Evolutionary conservation across 176 grass and related monocot genomes (phyloP), one percentile per base, ranked within the genome.

Genomic region (Typha latifolia): DNA sequence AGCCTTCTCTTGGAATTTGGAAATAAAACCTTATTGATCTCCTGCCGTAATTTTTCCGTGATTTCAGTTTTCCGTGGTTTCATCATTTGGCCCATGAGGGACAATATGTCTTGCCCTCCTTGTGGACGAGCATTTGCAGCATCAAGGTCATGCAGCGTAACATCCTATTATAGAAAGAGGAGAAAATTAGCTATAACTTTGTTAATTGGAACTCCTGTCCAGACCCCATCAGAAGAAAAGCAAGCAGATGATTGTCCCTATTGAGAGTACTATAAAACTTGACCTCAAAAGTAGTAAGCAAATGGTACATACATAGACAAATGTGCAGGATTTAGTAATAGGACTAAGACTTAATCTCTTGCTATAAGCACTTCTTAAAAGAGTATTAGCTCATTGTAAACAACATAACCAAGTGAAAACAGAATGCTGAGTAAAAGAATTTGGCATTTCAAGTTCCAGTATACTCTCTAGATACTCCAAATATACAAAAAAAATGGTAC

Each of bases 21-120:
- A 73, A 15, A 69, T 14, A 21, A 26, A 75, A 97, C 94, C 85
- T 93, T 93, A 66, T 97, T 97, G 34, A 97, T 97, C 72, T 97
- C 85, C 77, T 93, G 85, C 15, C 94, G 78, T 47, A 97, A 81
- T 76, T 97, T 97, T 51, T 90, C 94, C 5, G 89, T 93, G 66
- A 97, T 90, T 76, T 97, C 94, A 87, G 89, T 97, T 73, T 97
- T 97, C 16, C 85, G 69, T 66, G 94, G 81, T 21, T 87, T 97
- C 89, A 97, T 99, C 86, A 99, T 97, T 71, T 90, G 89, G 0
- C 94, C 94, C 89, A 97, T 97, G 66, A 97, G 83, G 21, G 89
- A 97, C 62, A 90, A 78, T 80, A 97, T 97, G 79, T 97, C 94
- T 71, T 93, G 94, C 11, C 89, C 94, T 73, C 94, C 89, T 87